phyloP scores from a whole-genome alignment of 176 grass and related monocot genomes.

The Juncus inflexus region DNA sequence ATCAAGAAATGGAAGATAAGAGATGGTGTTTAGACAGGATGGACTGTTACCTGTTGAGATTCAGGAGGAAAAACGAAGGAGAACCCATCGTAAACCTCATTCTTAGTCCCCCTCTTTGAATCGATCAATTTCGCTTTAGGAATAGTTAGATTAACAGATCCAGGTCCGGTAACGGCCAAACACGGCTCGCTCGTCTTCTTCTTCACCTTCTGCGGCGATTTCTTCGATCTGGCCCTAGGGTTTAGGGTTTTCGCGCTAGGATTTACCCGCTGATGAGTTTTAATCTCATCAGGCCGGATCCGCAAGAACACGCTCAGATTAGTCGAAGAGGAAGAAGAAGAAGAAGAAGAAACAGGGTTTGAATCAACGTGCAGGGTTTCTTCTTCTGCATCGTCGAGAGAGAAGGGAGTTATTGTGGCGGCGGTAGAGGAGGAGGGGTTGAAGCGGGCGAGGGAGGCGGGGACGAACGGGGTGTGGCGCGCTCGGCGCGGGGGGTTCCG shows the following conservation, averaged over 20 bases:
- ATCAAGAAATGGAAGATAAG: background rate
- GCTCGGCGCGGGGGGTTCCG: conserved; percentile 56
- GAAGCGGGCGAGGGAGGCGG: conserved; percentile 19
- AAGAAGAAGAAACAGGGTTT: background rate
- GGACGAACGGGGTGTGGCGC: conserved; percentile 34
- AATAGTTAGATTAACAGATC: conserved; percentile 58
- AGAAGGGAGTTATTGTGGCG: conserved; percentile 17
- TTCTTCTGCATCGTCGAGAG: conserved; percentile 17
- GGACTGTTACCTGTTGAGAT: conserved; percentile 47
- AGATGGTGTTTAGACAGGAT: background rate
- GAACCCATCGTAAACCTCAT: conserved; percentile 78
- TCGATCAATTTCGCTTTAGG: conserved; percentile 54
- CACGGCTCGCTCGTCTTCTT: conserved; percentile 35
- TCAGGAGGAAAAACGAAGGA: conserved; percentile 60
- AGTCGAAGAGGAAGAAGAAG: background rate
- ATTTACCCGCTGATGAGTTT: conserved; percentile 13
- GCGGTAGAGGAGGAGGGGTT: background rate
- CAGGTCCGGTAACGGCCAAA: conserved; percentile 45
- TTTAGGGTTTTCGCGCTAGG: background rate
- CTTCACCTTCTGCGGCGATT: conserved; percentile 27
- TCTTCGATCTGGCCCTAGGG: conserved; percentile 18
- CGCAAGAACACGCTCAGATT: conserved; percentile 78
- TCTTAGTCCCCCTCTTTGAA: conserved; percentile 43
- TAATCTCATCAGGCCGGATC: conserved; percentile 46
- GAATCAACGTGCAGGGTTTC: conserved; percentile 20